Evolutionary conservation across 768 basidiomycete species (phyloP).

Genomic region (Tephrocybe sp.): DNA sequence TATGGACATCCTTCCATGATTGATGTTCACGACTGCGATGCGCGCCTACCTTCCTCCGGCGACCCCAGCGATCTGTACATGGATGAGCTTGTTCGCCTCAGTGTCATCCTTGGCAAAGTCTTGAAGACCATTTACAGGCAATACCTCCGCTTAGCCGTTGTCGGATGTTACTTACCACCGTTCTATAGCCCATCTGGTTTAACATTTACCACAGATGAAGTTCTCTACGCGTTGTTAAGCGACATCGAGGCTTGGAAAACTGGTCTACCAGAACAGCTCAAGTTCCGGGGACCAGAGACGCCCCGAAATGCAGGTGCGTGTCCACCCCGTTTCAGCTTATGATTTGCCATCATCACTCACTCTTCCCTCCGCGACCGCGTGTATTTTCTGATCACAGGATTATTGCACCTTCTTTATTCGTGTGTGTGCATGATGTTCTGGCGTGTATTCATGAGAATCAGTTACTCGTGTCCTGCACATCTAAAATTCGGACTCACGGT

Average conservation of each 20-base stretch:
- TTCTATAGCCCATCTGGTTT: constrained; percentile 77
- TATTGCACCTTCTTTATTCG: constrained; percentile 84
- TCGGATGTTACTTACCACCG: constrained; percentile 2
- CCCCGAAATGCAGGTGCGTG: constrained; percentile 62
- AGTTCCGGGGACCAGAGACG: constrained; percentile 70
- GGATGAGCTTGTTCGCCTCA: constrained; percentile 88
- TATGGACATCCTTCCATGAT: constrained; percentile 97
- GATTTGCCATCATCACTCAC: background rate
- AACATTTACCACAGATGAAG: constrained; percentile 79
- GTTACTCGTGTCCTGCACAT: constrained; percentile 87
- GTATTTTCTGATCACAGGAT: constrained; percentile 43
- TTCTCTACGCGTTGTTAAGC: constrained; percentile 57
- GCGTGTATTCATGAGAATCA: constrained; percentile 98
- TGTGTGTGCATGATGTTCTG: constrained; percentile 96
- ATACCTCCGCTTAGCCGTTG: background rate
- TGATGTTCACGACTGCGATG: constrained; percentile 95
- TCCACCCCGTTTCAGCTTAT: background rate
- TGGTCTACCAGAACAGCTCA: constrained; percentile 73
- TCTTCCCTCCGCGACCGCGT: constrained; percentile 1
- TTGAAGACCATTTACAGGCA: constrained; percentile 93
- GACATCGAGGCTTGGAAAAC: constrained; percentile 79
- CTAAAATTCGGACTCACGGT: constrained; percentile 83
- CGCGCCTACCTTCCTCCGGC: constrained; percentile 86
- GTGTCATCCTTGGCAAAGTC: constrained; percentile 87
- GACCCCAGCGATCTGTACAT: constrained; percentile 77